Evolutionary conservation across 2,329 filamentous ascomycete genomes (phyloP).

Genomic region (Penicillium sp.): DNA sequence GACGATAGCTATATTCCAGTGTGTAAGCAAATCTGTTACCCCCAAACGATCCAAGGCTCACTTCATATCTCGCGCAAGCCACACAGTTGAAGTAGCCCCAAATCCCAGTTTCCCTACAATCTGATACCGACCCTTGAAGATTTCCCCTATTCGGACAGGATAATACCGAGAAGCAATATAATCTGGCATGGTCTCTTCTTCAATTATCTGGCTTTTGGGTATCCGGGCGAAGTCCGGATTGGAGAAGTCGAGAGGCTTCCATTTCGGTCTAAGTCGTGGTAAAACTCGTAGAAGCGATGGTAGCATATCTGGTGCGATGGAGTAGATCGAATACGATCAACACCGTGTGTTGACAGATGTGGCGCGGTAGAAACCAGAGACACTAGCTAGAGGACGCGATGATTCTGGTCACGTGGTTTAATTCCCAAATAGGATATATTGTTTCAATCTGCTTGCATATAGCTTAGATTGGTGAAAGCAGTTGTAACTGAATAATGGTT

Average conservation of each 20-base stretch:
- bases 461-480: no score
- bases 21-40: background rate
- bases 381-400: no score
- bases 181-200: slow-evolving; percentile 30
- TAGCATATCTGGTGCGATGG: no score
- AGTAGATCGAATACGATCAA: no score
- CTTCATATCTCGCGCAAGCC: slow-evolving; percentile 35
- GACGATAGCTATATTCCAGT: slow-evolving; percentile 18
- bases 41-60: slow-evolving; percentile 15
- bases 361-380: no score
- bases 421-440: no score
- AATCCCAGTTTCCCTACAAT: slow-evolving; percentile 36
- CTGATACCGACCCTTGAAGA: slow-evolving; percentile 29
- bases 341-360: no score
- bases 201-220: slow-evolving; percentile 22
- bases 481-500: no score
- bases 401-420: no score
- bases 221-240: slow-evolving; percentile 26
- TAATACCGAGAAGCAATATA: slow-evolving; percentile 22
- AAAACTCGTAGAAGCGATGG: slow-evolving; percentile 21
- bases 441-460: no score
- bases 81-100: slow-evolving; percentile 33
- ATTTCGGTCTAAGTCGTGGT: slow-evolving; percentile 22
- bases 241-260: slow-evolving; percentile 30
- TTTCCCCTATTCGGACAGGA: slow-evolving; percentile 28